Percentiles rank a stretch among this genome's conserved stretches.
These are phyloP conservation scores for Leccinum olivaceopallidum DNA, from an alignment of 768 basidiomycete species.

Conservation along the genomic window DNA sequence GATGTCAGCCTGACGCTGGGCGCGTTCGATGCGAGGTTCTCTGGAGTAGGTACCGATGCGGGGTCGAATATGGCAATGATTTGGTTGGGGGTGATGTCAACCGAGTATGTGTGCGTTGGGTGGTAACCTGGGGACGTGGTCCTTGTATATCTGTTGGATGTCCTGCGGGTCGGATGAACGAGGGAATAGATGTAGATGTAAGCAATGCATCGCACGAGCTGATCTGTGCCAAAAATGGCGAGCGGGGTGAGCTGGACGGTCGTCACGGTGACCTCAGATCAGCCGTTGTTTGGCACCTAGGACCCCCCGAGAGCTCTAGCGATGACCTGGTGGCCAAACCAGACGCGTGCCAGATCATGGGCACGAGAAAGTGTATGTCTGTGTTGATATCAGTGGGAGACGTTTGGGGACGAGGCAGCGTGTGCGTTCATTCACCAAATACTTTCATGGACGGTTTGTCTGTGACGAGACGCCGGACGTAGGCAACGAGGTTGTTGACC, in stretches of 20 bases:
- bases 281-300: slow-evolving; percentile 61
- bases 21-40: not conserved
- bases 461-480: slow-evolving; percentile 48
- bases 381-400: not conserved
- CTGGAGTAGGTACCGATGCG: not conserved
- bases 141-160: not conserved
- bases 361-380: not conserved
- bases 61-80: not conserved
- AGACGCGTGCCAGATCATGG: slow-evolving; percentile 58
- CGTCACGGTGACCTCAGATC: slow-evolving; percentile 85
- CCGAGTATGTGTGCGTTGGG: not conserved
- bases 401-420: not conserved
- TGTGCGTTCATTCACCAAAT: slow-evolving; percentile 48
- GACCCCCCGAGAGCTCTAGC: slow-evolving; percentile 73
- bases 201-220: slow-evolving; percentile 33
- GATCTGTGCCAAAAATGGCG: slow-evolving; percentile 58
- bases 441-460: slow-evolving; percentile 64
- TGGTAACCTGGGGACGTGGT: not conserved
- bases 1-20: not conserved
- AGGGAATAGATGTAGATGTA: no score
- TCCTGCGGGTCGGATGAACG: not conserved
- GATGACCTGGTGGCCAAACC: slow-evolving; percentile 90
- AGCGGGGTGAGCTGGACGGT: slow-evolving; percentile 61
- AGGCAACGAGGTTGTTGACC: slow-evolving; percentile 70
- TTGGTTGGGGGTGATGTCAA: not conserved